Evolutionary conservation across 495 filamentous ascomycete genomes (phyloP), one percentile per base, ranked within the genome.

Genomic region (Aspergillus bridgeri): DNA sequence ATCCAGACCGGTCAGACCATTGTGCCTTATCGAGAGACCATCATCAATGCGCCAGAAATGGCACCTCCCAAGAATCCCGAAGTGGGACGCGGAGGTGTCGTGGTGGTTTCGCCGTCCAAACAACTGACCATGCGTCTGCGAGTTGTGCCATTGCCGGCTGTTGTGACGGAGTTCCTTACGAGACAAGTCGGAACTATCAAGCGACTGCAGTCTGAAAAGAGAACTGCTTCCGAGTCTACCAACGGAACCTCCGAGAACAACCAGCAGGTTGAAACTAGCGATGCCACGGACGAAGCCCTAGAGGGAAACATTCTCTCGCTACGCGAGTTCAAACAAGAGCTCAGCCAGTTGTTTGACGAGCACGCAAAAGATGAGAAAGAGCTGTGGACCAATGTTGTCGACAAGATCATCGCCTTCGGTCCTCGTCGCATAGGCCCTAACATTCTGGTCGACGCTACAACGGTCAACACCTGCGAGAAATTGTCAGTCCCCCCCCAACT

Each of bases 1-100:
- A 95, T 99, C 54, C 94, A 98, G 62, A 89, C 89, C 53, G 90
- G 92, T 53, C 88, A 88, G 29, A 91, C 95, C 2, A 98, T 98
- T 53, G 94, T 99, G 5, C 94, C 94, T 6, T 99, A 96, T 71
- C 83, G 92, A 19, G 94, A 99, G 71, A 91, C 89, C 3, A 97
- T 96, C 46, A 86, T 96, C 33, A 81, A 82, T 48, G 89, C 88
- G 1, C 79, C 87, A 17, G 94, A 98, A 68, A 98, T 98, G 94
- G 83, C 91, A 2, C 83, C 92, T 0, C 89, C 91, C 0, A 92
- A 80, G 60, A 89, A 93, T 64, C 89, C 91, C 56, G 90, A 93
- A 4, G 75, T 96, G 21, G 91, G 92, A n/a, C 81, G 95, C 66
- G 94, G 94, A 29, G 86, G 83, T 0, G 87, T 96, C 0, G 70